Evolutionary conservation across 2,329 filamentous ascomycete genomes (phyloP), one percentile per base, ranked within the genome.

Genomic region (Xylaria sp.): DNA sequence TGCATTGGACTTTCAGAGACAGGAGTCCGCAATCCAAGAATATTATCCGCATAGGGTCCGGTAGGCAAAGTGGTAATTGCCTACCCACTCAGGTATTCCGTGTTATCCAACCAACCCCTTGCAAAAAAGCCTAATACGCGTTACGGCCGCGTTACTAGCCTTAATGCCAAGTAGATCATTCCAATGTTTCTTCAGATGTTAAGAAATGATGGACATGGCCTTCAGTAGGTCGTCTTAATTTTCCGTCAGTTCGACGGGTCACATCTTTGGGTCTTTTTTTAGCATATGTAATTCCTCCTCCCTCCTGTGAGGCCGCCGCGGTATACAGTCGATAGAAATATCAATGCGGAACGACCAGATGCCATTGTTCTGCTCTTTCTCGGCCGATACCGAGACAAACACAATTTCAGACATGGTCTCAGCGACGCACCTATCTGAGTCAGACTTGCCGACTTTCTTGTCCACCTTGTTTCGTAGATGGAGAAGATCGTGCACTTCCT

Each of bases 391-490:
- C 10, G 54, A 67, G 7, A 37, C 44, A 13, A 67, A 41, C 12
- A 67, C 59, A 3, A 63, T 63, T 46, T 63, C 51, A 13, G 58
- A 51, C 15, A 51, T 58, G 23, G 65, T 63, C 58, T 63, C 65
- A n/a, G 58, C 41, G 44, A 63, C 52, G 32, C 52, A 67, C 25
- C 52, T 48, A 34, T 63, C 65, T 8, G 37, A 39, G 32, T 57
- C 51, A 25, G 32, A 51, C 25, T 67, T 67, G 41, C 65, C 65
- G 18, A 63, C 51, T 52, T 58, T 12, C 59, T 67, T 37, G 65
- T 58, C 65, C 58, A 63, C 20, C 65, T 18, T 56, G 58, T 66
- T 66, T 2, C 64, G 57, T 18, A 66, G 28, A n/a, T 62, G 39
- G 6, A 66, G 46, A 8, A 66, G 51, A 20, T 65, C 63, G n/a